These are phyloP conservation scores for Penicillium sp. DNA, from an alignment of 2,329 filamentous ascomycete genomes.

Conservation along the genomic window DNA sequence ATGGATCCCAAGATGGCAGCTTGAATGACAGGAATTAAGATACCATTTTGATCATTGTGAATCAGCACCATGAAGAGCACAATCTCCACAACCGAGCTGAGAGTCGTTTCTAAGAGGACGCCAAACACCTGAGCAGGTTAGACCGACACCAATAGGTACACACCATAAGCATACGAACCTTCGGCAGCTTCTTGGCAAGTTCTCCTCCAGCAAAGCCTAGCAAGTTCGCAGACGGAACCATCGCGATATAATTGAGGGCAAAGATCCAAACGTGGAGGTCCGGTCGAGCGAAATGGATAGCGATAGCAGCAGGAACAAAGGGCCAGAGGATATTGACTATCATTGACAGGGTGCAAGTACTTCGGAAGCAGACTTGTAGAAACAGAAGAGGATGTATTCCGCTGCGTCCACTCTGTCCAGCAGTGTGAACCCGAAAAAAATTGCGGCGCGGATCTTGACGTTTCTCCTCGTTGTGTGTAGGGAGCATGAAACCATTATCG, in stretches of 20 bases:
- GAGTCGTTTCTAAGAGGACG: conserved; percentile 55
- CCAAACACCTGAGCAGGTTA: conserved; percentile 39
- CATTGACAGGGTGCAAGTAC: conserved; percentile 67
- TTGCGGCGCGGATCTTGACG: conserved; percentile 20
- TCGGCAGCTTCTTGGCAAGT: conserved; percentile 76
- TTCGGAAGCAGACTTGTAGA: conserved; percentile 66
- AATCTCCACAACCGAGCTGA: conserved; percentile 80
- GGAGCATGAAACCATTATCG: conserved; percentile 29
- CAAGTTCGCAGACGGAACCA: conserved; percentile 77
- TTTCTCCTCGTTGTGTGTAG: conserved; percentile 32
- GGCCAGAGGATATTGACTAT: conserved; percentile 76
- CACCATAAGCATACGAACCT: conserved; percentile 45
- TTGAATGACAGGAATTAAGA: conserved; percentile 70
- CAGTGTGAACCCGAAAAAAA: conserved; percentile 42
- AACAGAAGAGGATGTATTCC: conserved; percentile 70
- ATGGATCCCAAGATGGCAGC: conserved; percentile 85
- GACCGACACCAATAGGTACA: background rate
- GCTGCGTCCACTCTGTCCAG: conserved; percentile 70
- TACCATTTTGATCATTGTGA: conserved; percentile 53
- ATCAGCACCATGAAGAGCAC: conserved; percentile 81
- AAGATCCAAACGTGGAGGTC: conserved; percentile 69
- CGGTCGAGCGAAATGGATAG: conserved; percentile 61
- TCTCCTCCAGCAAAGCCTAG: conserved; percentile 77
- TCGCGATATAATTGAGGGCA: conserved; percentile 73
- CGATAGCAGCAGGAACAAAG: conserved; percentile 73